Evolutionary conservation across 306 rosid species (phyloP).

Genomic region (Geum urbanum): DNA sequence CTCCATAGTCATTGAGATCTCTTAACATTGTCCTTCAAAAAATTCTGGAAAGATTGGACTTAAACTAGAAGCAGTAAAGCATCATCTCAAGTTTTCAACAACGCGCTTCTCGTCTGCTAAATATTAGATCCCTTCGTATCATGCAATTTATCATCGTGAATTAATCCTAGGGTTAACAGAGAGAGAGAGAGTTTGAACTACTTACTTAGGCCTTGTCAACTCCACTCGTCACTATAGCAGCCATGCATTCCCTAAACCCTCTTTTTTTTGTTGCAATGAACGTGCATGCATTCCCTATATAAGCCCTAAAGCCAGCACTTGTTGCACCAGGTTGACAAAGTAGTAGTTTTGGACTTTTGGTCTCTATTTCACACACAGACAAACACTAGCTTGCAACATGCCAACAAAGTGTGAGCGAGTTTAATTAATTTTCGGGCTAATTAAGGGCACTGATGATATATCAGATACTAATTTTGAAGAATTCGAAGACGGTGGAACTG

Average conservation of each 20-base stretch:
- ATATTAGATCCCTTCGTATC: too few species aligned
- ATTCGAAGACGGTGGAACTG: not conserved
- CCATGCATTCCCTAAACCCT: not conserved
- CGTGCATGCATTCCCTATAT: not conserved
- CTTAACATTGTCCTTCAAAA: too few species aligned
- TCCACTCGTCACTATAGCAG: not conserved
- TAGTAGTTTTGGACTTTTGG: conserved; percentile 6
- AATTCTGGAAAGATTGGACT: too few species aligned
- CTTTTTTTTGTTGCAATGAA: not conserved
- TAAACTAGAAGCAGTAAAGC: too few species aligned
- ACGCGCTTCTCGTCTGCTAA: too few species aligned
- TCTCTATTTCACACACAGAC: not conserved
- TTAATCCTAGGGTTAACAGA: too few species aligned
- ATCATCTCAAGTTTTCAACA: too few species aligned
- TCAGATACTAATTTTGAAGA: not conserved
- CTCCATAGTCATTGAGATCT: too few species aligned
- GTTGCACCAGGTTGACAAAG: not conserved
- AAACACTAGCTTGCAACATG: not conserved
- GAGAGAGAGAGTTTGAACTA: not conserved
- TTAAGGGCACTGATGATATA: not conserved
- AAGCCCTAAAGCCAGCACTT: not conserved
- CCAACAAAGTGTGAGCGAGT: not conserved
- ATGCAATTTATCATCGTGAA: too few species aligned
- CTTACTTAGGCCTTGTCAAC: not conserved
- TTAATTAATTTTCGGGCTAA: not conserved